Evolutionary conservation across 352 stramenopile genomes (phyloP), one percentile per base, ranked within the genome.

Genomic region (Phytopythium ostracodes): DNA sequence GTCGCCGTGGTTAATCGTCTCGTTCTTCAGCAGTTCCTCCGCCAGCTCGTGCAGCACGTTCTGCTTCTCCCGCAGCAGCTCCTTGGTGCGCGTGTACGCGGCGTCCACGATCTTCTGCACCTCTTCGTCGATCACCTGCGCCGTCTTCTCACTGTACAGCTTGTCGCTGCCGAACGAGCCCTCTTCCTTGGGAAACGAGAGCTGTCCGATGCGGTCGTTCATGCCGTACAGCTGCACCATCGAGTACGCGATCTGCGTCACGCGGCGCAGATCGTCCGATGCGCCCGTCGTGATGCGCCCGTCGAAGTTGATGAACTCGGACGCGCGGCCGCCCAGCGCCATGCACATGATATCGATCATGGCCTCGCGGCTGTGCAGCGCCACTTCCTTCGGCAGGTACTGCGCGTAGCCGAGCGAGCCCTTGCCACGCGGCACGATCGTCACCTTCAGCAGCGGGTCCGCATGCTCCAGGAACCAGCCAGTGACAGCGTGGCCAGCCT

Each of bases 1-100:
- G 78, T 99, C 96, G 67, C 97, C 93, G 79, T 99, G 96, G 65
- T 98, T 99, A 68, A 99, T 99, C n/a, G 97, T 99, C 85, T 99
- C 96, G 68, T 99, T 98, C 68, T 98, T 91, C 27, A 99, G 84
- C 50, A 99, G 76, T 56, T 98, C 78, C 60, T 99, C 88, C 0
- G 97, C 97, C 42, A 99, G 79, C 42, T 95, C 79, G 66, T 97
- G 78, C 22, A 99, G 79, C 63, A 97, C 77, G 24, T 74, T 70
- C 63, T 99, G 97, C 71, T 98, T 98, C 15, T 98, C 88, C n/a
- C 70, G 62, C 36, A 99, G 75, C 36, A 99, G 84, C 63, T 92
- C 67, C 55, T 99, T 85, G n/a, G 96, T 99, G 63, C 95, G 82
- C 51, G 94, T 66, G 80, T 99, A 99, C n/a, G 96, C 96, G 43